phyloP scores from a whole-genome alignment of 2,329 filamentous ascomycete genomes.

The Phoma sp. region DNA sequence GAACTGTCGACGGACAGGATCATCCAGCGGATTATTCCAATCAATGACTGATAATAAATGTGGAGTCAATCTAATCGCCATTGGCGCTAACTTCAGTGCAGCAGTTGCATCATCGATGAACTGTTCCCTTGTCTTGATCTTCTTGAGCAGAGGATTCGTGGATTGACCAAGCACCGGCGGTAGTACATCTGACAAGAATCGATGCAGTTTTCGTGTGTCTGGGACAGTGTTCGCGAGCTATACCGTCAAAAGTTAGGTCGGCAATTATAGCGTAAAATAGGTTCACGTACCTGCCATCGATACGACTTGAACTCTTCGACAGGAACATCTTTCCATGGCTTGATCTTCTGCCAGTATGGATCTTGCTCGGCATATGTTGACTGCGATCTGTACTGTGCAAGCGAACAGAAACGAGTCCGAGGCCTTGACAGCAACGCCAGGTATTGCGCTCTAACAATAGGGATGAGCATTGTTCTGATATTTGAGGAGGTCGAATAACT shows the following conservation, averaged over 20 bases:
- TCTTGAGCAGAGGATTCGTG: slow-evolving; percentile 37
- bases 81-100: slow-evolving; percentile 63
- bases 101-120: slow-evolving; percentile 63
- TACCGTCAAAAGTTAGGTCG: neutral
- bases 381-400: slow-evolving; percentile 12
- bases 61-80: slow-evolving; percentile 68
- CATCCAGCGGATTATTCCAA: slow-evolving; percentile 65
- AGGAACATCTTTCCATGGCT: slow-evolving; percentile 59
- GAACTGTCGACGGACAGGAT: slow-evolving; percentile 68
- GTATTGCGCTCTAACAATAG: neutral
- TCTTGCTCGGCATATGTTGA: slow-evolving; percentile 24
- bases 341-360: slow-evolving; percentile 61
- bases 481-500: neutral
- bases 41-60: slow-evolving; percentile 67
- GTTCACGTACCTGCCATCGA: slow-evolving; percentile 61
- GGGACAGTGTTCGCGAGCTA: slow-evolving; percentile 61
- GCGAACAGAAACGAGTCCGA: neutral
- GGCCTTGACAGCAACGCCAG: neutral
- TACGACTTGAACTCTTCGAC: slow-evolving; percentile 61
- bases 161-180: slow-evolving; percentile 58
- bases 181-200: slow-evolving; percentile 60
- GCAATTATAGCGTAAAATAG: too few relatives aligned
- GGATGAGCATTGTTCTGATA: slow-evolving; percentile 9
- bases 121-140: slow-evolving; percentile 58
- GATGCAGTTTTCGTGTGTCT: slow-evolving; percentile 54